Conservation (phyloP, 2,329 filamentous ascomycete genomes). For the Malbranchea cinnamomea region DNA sequence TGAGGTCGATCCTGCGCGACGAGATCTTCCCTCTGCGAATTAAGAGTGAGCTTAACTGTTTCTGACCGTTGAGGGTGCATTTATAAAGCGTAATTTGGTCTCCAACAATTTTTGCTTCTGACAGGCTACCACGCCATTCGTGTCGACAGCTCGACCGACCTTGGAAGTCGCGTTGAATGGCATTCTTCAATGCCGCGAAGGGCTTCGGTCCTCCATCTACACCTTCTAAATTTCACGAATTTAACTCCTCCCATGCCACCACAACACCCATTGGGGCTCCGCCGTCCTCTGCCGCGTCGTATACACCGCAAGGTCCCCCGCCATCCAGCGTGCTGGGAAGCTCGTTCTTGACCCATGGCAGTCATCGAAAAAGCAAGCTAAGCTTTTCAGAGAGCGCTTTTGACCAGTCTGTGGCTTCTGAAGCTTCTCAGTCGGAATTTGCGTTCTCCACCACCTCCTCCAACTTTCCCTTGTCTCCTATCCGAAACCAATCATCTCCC, state of each 20-base stretch:
- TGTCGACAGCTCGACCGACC: too few species aligned
- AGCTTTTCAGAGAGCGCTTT: constrained; percentile 25
- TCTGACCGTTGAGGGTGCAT: too few species aligned
- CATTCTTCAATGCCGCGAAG: constrained; percentile 20
- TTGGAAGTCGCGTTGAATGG: too few species aligned
- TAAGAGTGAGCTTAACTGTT: too few species aligned
- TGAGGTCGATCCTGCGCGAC: too few species aligned
- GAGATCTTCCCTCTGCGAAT: too few species aligned
- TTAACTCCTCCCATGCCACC: constrained; percentile 31
- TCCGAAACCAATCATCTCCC: too few species aligned
- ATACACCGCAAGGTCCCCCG: constrained; percentile 40
- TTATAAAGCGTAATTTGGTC: too few species aligned
- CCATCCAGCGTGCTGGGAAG: constrained; percentile 34
- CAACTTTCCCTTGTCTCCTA: too few species aligned
- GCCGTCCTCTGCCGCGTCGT: constrained; percentile 37
- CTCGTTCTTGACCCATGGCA: constrained; percentile 30
- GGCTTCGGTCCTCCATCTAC: constrained; percentile 25
- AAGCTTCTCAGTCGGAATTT: constrained; percentile 23
- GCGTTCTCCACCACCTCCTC: constrained; percentile 23
- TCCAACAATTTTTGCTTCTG: too few species aligned
- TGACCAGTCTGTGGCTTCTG: constrained; percentile 21
- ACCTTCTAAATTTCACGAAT: constrained; percentile 22
- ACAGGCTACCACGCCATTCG: neutral
- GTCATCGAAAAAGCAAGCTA: constrained; percentile 31
- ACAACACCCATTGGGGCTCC: constrained; percentile 44